phyloP scores from a whole-genome alignment of 306 rosid species.

The barrel medic (Medicago truncatula) region MtrunA17r5.0-ANR NC_053045.1:37643501-37644000 shows the following conservation, averaged over 20 bases:
- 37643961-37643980: constrained; percentile 89
- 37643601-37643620: constrained; percentile 36
- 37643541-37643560: constrained; percentile 72
- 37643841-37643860: constrained; percentile 66
- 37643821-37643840: constrained; percentile 75
- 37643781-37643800: constrained; percentile 92
- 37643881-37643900: neutral
- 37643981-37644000: constrained; percentile 96
- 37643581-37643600: constrained; percentile 15
- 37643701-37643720: constrained; percentile 26
- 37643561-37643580: constrained; percentile 40
- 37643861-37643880: constrained; percentile 20
- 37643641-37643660: neutral
- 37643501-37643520: constrained; percentile 31
- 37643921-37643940: constrained; percentile 64
- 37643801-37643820: constrained; percentile 87
- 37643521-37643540: constrained; percentile 58
- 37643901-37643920: neutral
- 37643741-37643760: constrained; percentile 95
- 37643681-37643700: constrained; percentile 14
- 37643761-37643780: constrained; percentile 97
- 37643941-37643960: constrained; percentile 71
- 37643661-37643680: constrained; percentile 8
- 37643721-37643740: constrained; percentile 58
- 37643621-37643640: constrained; percentile 35